A percentile compares a stretch with the other conserved stretches of the same genome.
phyloP scores from a whole-genome alignment of 164 flowering plant species.

The Protea cynaroides region DNA sequence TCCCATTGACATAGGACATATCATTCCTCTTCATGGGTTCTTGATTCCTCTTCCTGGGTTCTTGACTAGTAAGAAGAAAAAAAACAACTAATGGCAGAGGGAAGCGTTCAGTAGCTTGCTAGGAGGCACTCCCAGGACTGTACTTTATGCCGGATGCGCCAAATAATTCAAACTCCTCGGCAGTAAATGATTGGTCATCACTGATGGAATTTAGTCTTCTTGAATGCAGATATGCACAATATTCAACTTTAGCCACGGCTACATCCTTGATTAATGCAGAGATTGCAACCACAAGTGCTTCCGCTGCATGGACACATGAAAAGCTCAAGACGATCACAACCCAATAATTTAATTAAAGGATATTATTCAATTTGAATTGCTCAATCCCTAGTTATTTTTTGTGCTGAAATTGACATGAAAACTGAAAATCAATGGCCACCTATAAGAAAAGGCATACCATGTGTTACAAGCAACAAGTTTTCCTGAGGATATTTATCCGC shows the following conservation, averaged over 20 bases:
- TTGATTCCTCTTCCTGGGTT: too few species aligned
- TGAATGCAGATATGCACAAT: slow-evolving; percentile 53
- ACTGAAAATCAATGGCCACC: neutral
- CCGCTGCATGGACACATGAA: slow-evolving; percentile 41
- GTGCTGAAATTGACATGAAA: neutral
- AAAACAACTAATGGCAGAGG: too few species aligned
- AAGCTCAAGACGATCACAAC: neutral
- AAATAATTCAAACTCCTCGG: slow-evolving; percentile 38
- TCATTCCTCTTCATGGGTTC: too few species aligned
- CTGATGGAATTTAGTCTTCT: slow-evolving; percentile 29
- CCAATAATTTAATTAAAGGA: too few species aligned
- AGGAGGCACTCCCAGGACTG: neutral
- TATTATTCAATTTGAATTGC: too few species aligned
- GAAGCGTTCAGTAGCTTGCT: too few species aligned
- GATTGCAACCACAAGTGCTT: slow-evolving; percentile 62
- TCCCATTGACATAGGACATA: too few species aligned
- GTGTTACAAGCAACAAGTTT: slow-evolving; percentile 77
- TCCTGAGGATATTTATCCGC: slow-evolving; percentile 74
- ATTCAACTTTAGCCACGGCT: slow-evolving; percentile 48
- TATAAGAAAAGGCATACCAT: slow-evolving; percentile 43
- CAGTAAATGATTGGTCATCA: slow-evolving; percentile 22
- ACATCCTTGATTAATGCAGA: slow-evolving; percentile 34
- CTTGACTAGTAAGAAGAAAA: too few species aligned
- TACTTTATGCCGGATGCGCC: slow-evolving; percentile 29
- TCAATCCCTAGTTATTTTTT: neutral